Percentiles rank a stretch among this genome's conserved stretches.
Conservation (phyloP, 2,329 filamentous ascomycete species). For the Colletotrichum cuscutae region DNA sequence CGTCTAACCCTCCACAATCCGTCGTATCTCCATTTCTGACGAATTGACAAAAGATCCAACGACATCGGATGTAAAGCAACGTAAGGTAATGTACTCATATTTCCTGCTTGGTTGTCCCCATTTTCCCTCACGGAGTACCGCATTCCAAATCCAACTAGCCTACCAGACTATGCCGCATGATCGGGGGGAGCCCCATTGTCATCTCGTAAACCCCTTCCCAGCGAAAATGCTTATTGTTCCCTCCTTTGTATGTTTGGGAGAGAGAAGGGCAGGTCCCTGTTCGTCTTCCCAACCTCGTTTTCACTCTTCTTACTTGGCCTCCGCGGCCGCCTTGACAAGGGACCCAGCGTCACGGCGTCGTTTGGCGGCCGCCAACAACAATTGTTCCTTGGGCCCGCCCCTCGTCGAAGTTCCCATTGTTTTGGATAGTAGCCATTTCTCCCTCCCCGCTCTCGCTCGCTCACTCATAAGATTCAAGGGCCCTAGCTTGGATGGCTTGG, state of each 20-base stretch:
- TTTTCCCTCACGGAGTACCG: slow-evolving; percentile 4
- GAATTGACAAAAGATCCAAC: slow-evolving; percentile 24
- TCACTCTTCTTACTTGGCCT: not conserved
- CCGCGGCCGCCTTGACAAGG: slow-evolving; percentile 4
- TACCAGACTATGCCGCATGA: not conserved
- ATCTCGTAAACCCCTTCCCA: slow-evolving; percentile 29
- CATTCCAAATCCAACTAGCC: not conserved
- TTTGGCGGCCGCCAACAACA: slow-evolving; percentile 10
- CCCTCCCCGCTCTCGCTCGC: not conserved
- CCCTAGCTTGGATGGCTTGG: not conserved
- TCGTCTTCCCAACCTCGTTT: not conserved
- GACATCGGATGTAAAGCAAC: slow-evolving; percentile 16
- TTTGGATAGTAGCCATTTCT: not conserved
- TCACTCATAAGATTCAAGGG: not conserved
- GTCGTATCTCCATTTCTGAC: slow-evolving; percentile 26
- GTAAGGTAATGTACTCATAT: not conserved
- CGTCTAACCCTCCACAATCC: slow-evolving; percentile 4
- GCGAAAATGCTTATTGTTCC: slow-evolving; percentile 15
- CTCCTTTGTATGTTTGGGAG: slow-evolving; percentile 7
- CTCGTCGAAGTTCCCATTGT: not conserved
- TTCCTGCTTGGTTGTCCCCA: not conserved
- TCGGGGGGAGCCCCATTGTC: not conserved
- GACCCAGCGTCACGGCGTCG: not conserved
- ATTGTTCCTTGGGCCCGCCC: not conserved
- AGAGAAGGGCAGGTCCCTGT: not conserved